A percentile compares a stretch with the other conserved stretches of the same genome.
Evolutionary conservation across 805 yeast species (phyloP).

Genomic region (Komagataella populi): DNA sequence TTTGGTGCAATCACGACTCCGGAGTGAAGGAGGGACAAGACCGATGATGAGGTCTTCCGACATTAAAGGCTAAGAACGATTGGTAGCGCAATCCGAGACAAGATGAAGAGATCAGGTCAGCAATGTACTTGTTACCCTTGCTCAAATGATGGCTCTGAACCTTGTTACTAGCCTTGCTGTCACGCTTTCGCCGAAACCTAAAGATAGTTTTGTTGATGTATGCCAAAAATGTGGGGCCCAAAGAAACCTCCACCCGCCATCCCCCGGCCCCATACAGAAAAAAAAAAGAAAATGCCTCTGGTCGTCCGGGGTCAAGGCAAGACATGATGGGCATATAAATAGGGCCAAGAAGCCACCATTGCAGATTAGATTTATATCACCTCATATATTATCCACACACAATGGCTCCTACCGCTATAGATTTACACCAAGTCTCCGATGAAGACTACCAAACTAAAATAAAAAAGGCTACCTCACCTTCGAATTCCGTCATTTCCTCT

Average conservation of each 20-base stretch:
- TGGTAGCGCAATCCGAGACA: not conserved
- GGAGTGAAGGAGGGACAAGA: not conserved
- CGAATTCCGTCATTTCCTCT: constrained; percentile 16
- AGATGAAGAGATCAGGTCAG: not conserved
- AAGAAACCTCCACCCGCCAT: not conserved
- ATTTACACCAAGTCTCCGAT: constrained; percentile 8
- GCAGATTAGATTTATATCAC: not conserved
- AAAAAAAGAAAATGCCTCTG: not conserved
- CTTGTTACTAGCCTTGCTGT: not conserved
- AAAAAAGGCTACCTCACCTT: constrained; percentile 10
- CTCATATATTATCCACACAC: not conserved
- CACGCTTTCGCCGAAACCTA: not conserved
- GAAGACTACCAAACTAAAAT: not conserved
- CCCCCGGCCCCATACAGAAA: not conserved
- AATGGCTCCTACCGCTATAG: constrained; percentile 28
- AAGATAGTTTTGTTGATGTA: not conserved
- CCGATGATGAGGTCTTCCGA: not conserved
- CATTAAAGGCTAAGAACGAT: not conserved
- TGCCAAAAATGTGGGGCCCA: not conserved
- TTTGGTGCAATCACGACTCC: not conserved
- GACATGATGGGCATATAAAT: not conserved
- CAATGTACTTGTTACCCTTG: not conserved
- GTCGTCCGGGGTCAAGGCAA: not conserved
- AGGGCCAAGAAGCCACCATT: not conserved
- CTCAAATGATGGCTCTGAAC: not conserved